A percentile compares a stretch with the other conserved stretches of the same genome.
These are phyloP conservation scores for Musa schizocarpa DNA, from an alignment of 176 grass and related monocot genomes.

Conservation along the genomic window DNA sequence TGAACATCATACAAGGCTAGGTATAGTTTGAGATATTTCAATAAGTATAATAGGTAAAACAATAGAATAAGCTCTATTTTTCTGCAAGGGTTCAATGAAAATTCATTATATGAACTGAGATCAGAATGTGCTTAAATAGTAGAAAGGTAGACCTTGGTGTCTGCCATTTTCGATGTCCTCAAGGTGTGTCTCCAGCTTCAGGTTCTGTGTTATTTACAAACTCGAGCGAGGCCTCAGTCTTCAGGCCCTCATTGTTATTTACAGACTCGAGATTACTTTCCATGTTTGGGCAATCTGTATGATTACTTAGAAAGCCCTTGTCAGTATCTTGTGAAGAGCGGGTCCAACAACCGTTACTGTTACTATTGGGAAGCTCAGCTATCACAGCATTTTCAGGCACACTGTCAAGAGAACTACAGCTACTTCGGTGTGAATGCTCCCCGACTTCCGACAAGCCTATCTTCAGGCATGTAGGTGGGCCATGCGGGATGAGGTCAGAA, in stretches of 20 bases:
- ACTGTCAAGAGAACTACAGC: conserved; percentile 63
- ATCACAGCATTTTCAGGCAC: conserved; percentile 38
- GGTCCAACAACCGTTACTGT: conserved; percentile 30
- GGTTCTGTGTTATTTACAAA: conserved; percentile 65
- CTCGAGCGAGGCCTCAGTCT: conserved; percentile 55
- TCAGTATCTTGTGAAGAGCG: conserved; percentile 35
- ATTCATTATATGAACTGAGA: no score
- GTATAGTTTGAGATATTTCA: no score
- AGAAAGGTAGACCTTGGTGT: conserved; percentile 10
- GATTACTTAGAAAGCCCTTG: conserved; percentile 61
- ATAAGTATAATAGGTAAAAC: no score
- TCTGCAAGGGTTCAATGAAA: no score
- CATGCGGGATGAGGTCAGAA: conserved; percentile 34
- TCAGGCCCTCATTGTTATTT: conserved; percentile 55
- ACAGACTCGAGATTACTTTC: conserved; percentile 41
- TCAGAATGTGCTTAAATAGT: no score
- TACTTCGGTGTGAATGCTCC: conserved; percentile 51
- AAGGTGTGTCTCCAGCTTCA: conserved; percentile 49
- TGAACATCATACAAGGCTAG: no score
- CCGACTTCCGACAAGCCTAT: conserved; percentile 43
- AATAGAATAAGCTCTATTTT: no score
- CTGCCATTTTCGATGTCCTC: conserved; percentile 32
- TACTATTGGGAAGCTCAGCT: conserved; percentile 23
- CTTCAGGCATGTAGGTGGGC: conserved; percentile 27
- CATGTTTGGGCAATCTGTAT: conserved; percentile 34